Conservation (phyloP, 2,329 filamentous ascomycete species). For the Pestalotiopsis sp. region DNA sequence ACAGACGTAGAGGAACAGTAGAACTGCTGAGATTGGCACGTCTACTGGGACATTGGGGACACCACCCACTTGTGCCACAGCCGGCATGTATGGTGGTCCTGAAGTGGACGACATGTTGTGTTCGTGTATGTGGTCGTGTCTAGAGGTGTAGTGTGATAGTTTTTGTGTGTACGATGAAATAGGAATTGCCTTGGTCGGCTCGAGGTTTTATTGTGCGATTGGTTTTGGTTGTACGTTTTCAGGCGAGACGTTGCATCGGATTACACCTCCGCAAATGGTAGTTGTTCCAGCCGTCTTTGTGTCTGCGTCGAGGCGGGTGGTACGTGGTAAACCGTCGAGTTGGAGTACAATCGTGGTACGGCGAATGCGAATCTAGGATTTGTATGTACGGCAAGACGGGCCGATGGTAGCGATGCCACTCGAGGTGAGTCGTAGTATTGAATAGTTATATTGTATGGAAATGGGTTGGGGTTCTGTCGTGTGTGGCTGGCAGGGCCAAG, state of each 20-base stretch:
- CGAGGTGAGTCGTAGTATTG: background rate
- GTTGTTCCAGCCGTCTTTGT: background rate
- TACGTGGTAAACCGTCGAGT: background rate
- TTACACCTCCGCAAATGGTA: background rate
- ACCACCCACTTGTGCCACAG: slow-evolving; percentile 7
- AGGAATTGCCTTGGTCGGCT: background rate
- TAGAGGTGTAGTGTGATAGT: background rate
- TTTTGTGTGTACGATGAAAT: background rate
- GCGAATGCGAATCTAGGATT: background rate
- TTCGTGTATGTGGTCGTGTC: background rate
- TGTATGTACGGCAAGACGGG: background rate
- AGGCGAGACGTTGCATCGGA: background rate
- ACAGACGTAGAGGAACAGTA: slow-evolving; percentile 8
- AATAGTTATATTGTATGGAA: slow-evolving; percentile 3
- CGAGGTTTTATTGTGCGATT: background rate
- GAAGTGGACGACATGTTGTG: slow-evolving; percentile 10
- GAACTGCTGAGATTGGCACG: slow-evolving; percentile 7
- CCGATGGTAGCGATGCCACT: background rate
- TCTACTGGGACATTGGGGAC: slow-evolving; percentile 4
- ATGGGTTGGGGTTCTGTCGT: background rate
- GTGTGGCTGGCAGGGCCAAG: background rate
- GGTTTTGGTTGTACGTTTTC: background rate
- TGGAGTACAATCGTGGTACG: background rate
- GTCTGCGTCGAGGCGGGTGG: background rate
- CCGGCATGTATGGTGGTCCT: slow-evolving; percentile 9